Conservation (phyloP, 2,329 filamentous ascomycete genomes). For the Talaromyces amestolkiae region DNA sequence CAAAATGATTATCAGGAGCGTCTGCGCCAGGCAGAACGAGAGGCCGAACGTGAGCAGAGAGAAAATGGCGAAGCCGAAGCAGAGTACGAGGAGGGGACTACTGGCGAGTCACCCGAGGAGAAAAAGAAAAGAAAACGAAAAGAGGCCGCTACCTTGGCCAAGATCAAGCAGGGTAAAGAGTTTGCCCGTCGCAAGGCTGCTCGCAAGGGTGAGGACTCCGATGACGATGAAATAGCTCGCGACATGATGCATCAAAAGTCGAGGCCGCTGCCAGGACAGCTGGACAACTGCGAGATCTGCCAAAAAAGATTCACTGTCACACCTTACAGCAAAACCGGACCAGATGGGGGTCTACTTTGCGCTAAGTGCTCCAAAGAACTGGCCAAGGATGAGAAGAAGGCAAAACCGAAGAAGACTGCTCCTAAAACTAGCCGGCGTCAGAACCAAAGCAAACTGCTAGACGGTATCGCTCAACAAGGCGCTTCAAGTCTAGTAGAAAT, state of each 20-base stretch:
- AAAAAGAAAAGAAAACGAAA: slow-evolving; percentile 58
- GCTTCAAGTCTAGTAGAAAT: slow-evolving; percentile 50
- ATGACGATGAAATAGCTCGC: slow-evolving; percentile 47
- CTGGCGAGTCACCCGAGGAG: slow-evolving; percentile 44
- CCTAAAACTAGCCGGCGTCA: slow-evolving; percentile 66
- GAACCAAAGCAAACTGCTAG: slow-evolving; percentile 77
- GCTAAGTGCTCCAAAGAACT: slow-evolving; percentile 74
- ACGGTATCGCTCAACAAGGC: slow-evolving; percentile 58
- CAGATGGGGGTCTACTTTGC: slow-evolving; percentile 83
- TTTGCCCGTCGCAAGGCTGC: slow-evolving; percentile 46
- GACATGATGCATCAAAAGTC: slow-evolving; percentile 58
- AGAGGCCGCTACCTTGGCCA: slow-evolving; percentile 45
- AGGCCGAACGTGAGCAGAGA: slow-evolving; percentile 29
- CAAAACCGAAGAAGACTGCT: slow-evolving; percentile 54
- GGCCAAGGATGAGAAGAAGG: slow-evolving; percentile 61
- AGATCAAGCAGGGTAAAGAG: slow-evolving; percentile 52
- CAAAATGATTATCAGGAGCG: slow-evolving; percentile 58
- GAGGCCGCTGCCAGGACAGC: slow-evolving; percentile 71
- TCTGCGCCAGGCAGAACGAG: slow-evolving; percentile 48
- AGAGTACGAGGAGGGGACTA: slow-evolving; percentile 34
- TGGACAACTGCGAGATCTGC: slow-evolving; percentile 84
- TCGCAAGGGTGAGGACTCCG: slow-evolving; percentile 44
- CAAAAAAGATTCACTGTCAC: slow-evolving; percentile 89
- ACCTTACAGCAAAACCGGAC: slow-evolving; percentile 77
- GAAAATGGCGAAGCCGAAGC: slow-evolving; percentile 34